These are phyloP conservation scores for Schwanniomyces pseudopolymorphus DNA, from an alignment of 805 yeast species.

Conservation along the genomic window DNA sequence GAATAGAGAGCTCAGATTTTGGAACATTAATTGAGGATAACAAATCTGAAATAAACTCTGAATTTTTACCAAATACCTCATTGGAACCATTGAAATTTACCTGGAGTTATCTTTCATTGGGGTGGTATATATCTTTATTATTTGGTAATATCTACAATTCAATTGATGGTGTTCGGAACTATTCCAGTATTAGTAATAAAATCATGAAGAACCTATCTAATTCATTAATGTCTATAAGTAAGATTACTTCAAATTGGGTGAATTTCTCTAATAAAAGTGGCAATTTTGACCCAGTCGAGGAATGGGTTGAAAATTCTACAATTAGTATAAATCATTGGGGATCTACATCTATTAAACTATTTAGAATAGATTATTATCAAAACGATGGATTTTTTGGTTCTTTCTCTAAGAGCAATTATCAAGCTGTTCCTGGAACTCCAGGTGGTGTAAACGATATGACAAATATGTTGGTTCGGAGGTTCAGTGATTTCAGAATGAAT, in stretches of 20 bases:
- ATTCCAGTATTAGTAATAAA: constrained; percentile 23
- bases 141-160: constrained; percentile 56
- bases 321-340: constrained; percentile 52
- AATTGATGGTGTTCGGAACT: constrained; percentile 16
- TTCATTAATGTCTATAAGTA: constrained; percentile 36
- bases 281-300: constrained; percentile 11
- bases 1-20: constrained; percentile 41
- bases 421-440: constrained; percentile 27
- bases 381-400: constrained; percentile 22
- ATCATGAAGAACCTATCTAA: constrained; percentile 41
- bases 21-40: constrained; percentile 16
- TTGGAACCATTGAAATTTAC: constrained; percentile 49
- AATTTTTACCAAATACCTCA: constrained; percentile 43
- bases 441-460: constrained; percentile 50
- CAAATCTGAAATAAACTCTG: constrained; percentile 33
- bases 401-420: constrained; percentile 8
- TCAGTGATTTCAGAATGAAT: constrained; percentile 42
- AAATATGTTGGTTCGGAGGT: constrained; percentile 45
- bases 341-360: constrained; percentile 48
- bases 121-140: constrained; percentile 72
- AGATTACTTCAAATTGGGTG: constrained; percentile 38
- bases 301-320: constrained; percentile 27
- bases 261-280: constrained; percentile 23
- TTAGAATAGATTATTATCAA: constrained; percentile 35
- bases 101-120: constrained; percentile 65